phyloP scores from a whole-genome alignment of 441 rosid genomes.

The Biscutella laevigata region DNA sequence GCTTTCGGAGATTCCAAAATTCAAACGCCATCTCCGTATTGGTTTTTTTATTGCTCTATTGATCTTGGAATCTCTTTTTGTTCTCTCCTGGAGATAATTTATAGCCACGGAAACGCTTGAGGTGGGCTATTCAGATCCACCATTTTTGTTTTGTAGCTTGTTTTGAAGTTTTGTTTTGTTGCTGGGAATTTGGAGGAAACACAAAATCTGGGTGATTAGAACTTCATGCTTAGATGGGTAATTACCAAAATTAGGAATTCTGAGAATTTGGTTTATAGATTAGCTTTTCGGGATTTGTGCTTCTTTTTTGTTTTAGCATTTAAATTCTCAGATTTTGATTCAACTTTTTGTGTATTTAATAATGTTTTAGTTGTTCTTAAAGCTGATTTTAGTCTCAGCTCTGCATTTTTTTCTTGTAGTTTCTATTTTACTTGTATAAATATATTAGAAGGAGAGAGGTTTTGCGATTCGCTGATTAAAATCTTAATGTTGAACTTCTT shows the following conservation, averaged over 20 bases:
- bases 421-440: not conserved
- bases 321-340: conserved; percentile 15
- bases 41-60: not conserved
- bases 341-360: not conserved
- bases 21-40: not conserved
- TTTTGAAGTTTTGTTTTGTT: not conserved
- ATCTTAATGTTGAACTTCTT: conserved; percentile 3
- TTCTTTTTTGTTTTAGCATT: not conserved
- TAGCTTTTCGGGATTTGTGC: conserved; percentile 17
- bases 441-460: not conserved
- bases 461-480: conserved; percentile 19
- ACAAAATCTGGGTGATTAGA: not conserved
- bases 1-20: conserved; percentile 3
- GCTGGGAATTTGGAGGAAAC: not conserved
- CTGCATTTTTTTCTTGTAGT: too few species aligned
- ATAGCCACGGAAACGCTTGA: too few species aligned
- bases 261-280: conserved; percentile 1
- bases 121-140: conserved; percentile 19
- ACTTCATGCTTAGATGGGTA: not conserved
- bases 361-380: conserved; percentile 5
- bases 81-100: not conserved
- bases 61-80: not conserved
- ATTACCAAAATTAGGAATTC: not conserved
- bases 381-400: conserved; percentile 2
- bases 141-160: not conserved